Percentiles rank a stretch among this genome's conserved stretches.
phyloP scores from a whole-genome alignment of 352 stramenopile genomes.

The Globisporangium spiculum region DNA sequence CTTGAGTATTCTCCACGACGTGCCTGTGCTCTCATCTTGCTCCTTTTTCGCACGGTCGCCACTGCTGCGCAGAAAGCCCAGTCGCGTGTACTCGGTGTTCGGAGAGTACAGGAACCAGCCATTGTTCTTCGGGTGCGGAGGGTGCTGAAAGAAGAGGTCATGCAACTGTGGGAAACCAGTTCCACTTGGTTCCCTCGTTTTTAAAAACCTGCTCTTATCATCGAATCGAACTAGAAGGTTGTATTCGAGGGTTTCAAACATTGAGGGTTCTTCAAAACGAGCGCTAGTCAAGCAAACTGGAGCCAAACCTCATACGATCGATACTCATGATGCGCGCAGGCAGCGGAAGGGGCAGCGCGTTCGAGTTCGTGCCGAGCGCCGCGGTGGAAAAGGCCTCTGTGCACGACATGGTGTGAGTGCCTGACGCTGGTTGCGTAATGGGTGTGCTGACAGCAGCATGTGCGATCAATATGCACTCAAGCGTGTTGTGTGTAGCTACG shows the following conservation, averaged over 20 bases:
- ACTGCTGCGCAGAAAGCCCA: constrained; percentile 62
- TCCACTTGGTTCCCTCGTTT: background rate
- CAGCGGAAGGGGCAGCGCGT: constrained; percentile 11
- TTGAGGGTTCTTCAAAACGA: background rate
- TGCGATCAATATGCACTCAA: background rate
- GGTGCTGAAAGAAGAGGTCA: background rate
- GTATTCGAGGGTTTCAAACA: background rate
- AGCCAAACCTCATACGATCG: background rate
- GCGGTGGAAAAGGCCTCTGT: constrained; percentile 48
- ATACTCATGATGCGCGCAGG: background rate
- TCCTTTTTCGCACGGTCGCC: constrained; percentile 12
- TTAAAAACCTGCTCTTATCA: background rate
- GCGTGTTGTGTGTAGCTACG: constrained; percentile 28
- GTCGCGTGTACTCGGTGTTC: constrained; percentile 76
- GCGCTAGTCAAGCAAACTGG: too few relatives aligned
- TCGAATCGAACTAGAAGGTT: background rate
- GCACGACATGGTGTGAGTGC: constrained; percentile 50
- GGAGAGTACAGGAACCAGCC: constrained; percentile 84
- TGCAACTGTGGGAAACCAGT: too few relatives aligned
- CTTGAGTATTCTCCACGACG: constrained; percentile 78
- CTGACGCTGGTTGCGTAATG: background rate
- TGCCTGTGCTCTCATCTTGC: constrained; percentile 32
- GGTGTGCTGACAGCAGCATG: background rate
- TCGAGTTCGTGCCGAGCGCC: constrained; percentile 40
- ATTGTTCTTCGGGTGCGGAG: constrained; percentile 57